Evolutionary conservation across 805 yeast species (phyloP).

Genomic region (Isabelozyma gotoi): DNA sequence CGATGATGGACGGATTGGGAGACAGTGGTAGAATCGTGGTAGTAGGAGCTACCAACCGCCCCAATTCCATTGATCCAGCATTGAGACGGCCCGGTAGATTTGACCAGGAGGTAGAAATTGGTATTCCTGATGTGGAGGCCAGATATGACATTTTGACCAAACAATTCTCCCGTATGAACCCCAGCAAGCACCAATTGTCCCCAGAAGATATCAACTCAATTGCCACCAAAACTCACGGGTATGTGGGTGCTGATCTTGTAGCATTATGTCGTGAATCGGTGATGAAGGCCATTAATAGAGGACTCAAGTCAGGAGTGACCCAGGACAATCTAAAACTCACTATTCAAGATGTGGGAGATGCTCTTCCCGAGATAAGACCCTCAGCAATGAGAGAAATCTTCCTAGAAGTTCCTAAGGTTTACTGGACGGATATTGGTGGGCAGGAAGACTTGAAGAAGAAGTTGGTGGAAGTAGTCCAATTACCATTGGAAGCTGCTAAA

Average conservation of each 20-base stretch:
- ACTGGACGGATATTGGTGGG: constrained; percentile 96
- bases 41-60: constrained; percentile 74
- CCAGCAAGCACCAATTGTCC: constrained; percentile 45
- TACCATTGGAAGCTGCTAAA: constrained; percentile 82
- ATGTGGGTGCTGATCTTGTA: constrained; percentile 93
- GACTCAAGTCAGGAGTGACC: constrained; percentile 30
- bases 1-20: constrained; percentile 78
- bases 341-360: constrained; percentile 60
- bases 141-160: constrained; percentile 69
- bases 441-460: constrained; percentile 80
- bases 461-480: constrained; percentile 84
- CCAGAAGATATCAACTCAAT: constrained; percentile 57
- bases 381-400: constrained; percentile 97
- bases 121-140: constrained; percentile 85
- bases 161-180: constrained; percentile 55
- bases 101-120: constrained; percentile 86
- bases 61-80: constrained; percentile 67
- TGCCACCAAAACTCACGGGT: constrained; percentile 88
- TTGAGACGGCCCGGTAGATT: constrained; percentile 84
- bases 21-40: constrained; percentile 64
- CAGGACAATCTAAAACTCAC: constrained; percentile 46
- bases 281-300: constrained; percentile 73
- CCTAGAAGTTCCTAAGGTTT: constrained; percentile 89
- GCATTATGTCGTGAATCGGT: constrained; percentile 89
- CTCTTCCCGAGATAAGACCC: constrained; percentile 82